A percentile compares a stretch with the other conserved stretches of the same genome.
These are phyloP conservation scores for Clathrus columnatus DNA, from an alignment of 768 basidiomycete species.

Conservation along the genomic window DNA sequence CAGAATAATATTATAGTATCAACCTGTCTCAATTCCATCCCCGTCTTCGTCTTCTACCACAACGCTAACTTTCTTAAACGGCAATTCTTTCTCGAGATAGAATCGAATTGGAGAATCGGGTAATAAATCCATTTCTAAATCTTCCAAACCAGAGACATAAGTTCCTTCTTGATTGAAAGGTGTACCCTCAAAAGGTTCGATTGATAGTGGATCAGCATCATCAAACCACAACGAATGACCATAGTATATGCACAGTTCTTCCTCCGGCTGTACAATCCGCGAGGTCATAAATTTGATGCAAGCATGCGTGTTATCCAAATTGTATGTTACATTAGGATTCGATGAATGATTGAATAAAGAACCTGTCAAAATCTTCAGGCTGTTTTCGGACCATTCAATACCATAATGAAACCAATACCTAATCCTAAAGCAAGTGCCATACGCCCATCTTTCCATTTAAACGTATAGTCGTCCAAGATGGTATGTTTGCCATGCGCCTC, in stretches of 20 bases:
- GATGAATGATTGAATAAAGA: conserved; percentile 77
- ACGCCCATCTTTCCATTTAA: conserved; percentile 62
- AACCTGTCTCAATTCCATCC: conserved; percentile 49
- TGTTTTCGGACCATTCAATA: neutral
- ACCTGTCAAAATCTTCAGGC: conserved; percentile 31
- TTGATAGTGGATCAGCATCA: conserved; percentile 13
- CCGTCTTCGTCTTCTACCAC: conserved; percentile 54
- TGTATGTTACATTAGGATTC: conserved; percentile 61
- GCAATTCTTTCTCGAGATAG: conserved; percentile 50
- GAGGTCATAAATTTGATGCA: conserved; percentile 56
- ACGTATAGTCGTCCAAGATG: conserved; percentile 65
- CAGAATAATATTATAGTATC: conserved; percentile 11
- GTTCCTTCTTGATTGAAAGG: conserved; percentile 18
- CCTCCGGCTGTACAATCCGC: conserved; percentile 43
- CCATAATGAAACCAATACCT: conserved; percentile 34
- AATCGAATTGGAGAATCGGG: conserved; percentile 37
- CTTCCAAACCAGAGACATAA: conserved; percentile 16
- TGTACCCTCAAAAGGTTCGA: conserved; percentile 34
- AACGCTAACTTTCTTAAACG: conserved; percentile 54
- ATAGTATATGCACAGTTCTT: conserved; percentile 78
- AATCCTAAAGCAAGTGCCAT: conserved; percentile 76
- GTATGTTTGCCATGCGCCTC: conserved; percentile 52
- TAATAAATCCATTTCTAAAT: conserved; percentile 21
- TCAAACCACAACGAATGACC: conserved; percentile 60
- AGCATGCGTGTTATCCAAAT: conserved; percentile 41